Evolutionary conservation across 768 basidiomycete species (phyloP), one percentile per base, ranked within the genome.

Genomic region (Rhodosporidiobolus sp.): DNA sequence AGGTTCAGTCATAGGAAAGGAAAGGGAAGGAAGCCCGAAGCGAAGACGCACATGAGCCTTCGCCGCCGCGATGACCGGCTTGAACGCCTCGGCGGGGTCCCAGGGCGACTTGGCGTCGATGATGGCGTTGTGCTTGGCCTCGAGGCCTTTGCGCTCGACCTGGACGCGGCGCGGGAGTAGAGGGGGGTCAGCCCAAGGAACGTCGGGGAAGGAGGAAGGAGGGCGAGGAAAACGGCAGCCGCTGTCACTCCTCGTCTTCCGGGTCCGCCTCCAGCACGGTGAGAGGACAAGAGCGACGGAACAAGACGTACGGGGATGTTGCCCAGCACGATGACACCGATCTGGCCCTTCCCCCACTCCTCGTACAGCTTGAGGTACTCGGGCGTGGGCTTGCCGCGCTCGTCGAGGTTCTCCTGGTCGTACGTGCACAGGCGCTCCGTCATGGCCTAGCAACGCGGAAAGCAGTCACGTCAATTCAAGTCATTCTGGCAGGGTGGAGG

Each of bases 401-500:
- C 70, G 32, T 73, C 67, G 19, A 72, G 76, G 43, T 77, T 50
- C 14, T 70, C 66, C 43, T 79, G 70, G 67, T 75, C 66, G 74
- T 74, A 80, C 0, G 73, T 75, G 62, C 80, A 80, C 24, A 81
- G 73, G 30, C 79, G 77, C 72, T 81, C 80, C 0, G 80, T 80
- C 80, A 80, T 79, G 14, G 79, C 76, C 38, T 43, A 14, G n/a
- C n/a, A n/a, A n/a, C n/a, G n/a, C n/a, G n/a, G n/a, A n/a, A n/a
- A n/a, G n/a, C n/a, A n/a, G n/a, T n/a, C n/a, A n/a, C n/a, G n/a
- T n/a, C n/a, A n/a, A n/a, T n/a, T n/a, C n/a, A n/a, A n/a, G n/a
- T n/a, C n/a, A n/a, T n/a, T n/a, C n/a, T n/a, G n/a, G n/a, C n/a
- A n/a, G n/a, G n/a, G n/a, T n/a, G n/a, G n/a, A 10, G n/a, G 8